A percentile compares a stretch with the other conserved stretches of the same genome.
Evolutionary conservation across 2,329 filamentous ascomycete genomes (phyloP).

Genomic region (Pseudogymnoascus sp.): DNA sequence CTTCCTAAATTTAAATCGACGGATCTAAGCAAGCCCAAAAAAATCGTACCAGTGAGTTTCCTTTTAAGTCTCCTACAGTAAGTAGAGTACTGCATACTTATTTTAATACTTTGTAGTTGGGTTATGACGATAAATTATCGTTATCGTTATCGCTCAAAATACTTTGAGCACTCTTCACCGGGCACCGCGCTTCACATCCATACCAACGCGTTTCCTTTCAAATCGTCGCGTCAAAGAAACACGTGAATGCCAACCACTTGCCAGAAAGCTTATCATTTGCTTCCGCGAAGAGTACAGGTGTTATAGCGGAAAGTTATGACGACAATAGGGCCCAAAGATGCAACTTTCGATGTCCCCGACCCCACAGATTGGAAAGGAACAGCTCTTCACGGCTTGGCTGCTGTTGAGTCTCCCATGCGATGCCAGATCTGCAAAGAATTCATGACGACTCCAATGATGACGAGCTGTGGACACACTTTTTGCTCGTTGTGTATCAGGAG

Average conservation of each 20-base stretch:
- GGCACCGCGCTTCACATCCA: background rate
- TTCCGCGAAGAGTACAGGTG: background rate
- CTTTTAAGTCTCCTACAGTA: background rate
- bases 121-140: background rate
- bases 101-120: background rate
- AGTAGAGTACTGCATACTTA: background rate
- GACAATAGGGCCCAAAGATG: background rate
- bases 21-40: background rate
- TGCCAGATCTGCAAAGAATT: conserved; percentile 99
- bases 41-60: background rate
- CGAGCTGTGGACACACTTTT: conserved; percentile 90
- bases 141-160: background rate
- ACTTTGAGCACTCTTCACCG: background rate
- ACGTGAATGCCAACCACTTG: background rate
- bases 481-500: conserved; percentile 92
- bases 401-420: conserved; percentile 76
- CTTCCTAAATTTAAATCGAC: background rate
- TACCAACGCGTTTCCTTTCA: background rate
- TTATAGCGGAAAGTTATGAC: background rate
- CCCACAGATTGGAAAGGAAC: conserved; percentile 80
- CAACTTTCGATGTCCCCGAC: conserved; percentile 49
- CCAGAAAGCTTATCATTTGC: background rate
- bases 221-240: background rate
- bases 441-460: conserved; percentile 89
- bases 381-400: conserved; percentile 53